These are phyloP conservation scores for Yarrowia phangngaensis DNA, from an alignment of 805 yeast genomes.

Conservation along the genomic window DNA sequence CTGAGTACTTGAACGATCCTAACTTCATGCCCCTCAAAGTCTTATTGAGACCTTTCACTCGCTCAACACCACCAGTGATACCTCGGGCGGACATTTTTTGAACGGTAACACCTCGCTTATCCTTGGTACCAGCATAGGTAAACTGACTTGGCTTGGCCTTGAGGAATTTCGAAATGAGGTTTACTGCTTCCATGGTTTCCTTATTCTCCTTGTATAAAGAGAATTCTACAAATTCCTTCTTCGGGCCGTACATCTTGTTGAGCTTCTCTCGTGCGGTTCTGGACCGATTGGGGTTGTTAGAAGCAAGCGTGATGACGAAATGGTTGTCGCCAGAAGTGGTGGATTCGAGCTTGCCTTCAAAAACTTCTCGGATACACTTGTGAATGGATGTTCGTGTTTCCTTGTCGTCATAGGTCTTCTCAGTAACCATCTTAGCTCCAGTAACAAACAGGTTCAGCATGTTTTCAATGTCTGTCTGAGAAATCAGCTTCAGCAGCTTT, in stretches of 20 bases:
- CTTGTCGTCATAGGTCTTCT: slow-evolving; percentile 59
- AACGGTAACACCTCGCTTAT: slow-evolving; percentile 91
- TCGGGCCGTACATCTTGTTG: slow-evolving; percentile 53
- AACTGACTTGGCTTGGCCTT: slow-evolving; percentile 68
- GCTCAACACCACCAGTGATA: slow-evolving; percentile 45
- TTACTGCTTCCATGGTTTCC: slow-evolving; percentile 95
- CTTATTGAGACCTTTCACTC: slow-evolving; percentile 72
- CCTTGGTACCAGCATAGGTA: slow-evolving; percentile 92
- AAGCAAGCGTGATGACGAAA: slow-evolving; percentile 58
- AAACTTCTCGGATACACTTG: slow-evolving; percentile 67
- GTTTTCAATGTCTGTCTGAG: slow-evolving; percentile 55
- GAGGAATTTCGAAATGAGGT: slow-evolving; percentile 64
- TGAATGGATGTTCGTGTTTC: slow-evolving; percentile 74
- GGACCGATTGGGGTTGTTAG: slow-evolving; percentile 44
- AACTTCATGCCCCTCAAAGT: slow-evolving; percentile 72
- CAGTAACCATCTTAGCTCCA: slow-evolving; percentile 58
- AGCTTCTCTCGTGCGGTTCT: slow-evolving; percentile 39
- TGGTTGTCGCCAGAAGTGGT: slow-evolving; percentile 66
- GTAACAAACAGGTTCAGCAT: slow-evolving; percentile 54
- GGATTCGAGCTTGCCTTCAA: slow-evolving; percentile 71
- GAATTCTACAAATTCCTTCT: slow-evolving; percentile 66
- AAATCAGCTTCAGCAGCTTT: slow-evolving; percentile 52
- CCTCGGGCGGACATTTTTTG: slow-evolving; percentile 58
- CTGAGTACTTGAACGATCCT: slow-evolving; percentile 72
- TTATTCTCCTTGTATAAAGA: slow-evolving; percentile 88